A percentile compares a stretch with the other conserved stretches of the same genome.
Conservation (phyloP, 2,329 filamentous ascomycete species). For the Penicillium sclerotigenum region DNA sequence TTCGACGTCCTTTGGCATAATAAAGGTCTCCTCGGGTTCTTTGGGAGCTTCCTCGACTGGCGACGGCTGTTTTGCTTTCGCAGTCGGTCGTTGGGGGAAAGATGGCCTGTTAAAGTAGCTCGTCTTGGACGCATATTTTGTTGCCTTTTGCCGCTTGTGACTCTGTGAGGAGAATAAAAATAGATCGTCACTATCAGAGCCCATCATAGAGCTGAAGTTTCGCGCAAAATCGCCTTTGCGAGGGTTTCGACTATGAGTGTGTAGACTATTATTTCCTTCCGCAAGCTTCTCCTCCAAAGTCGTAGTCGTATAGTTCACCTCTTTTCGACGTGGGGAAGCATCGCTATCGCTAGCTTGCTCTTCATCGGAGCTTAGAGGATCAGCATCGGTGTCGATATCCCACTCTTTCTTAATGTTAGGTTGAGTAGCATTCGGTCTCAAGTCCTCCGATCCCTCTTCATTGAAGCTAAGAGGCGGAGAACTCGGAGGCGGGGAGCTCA, state of each 20-base stretch:
- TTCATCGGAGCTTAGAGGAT: constrained; percentile 35
- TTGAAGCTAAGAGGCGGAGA: neutral
- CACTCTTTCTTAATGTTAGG: neutral
- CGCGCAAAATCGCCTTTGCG: neutral
- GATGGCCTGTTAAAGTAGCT: constrained; percentile 12
- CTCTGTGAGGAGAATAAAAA: constrained; percentile 8
- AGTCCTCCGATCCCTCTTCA: constrained; percentile 24
- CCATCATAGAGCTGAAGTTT: constrained; percentile 12
- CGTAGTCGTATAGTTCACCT: constrained; percentile 4
- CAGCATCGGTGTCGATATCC: constrained; percentile 35
- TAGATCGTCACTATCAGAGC: constrained; percentile 10
- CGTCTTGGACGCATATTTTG: constrained; percentile 17
- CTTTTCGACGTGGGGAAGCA: constrained; percentile 2
- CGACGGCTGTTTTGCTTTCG: neutral
- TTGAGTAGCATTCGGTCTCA: neutral
- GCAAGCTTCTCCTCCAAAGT: constrained; percentile 27
- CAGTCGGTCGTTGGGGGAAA: neutral
- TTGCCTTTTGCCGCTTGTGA: constrained; percentile 19
- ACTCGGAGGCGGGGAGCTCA: neutral
- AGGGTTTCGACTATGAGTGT: constrained; percentile 1
- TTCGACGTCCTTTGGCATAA: constrained; percentile 26
- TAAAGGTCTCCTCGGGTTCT: constrained; percentile 21
- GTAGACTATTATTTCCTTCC: constrained; percentile 7
- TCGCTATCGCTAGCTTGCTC: constrained; percentile 24
- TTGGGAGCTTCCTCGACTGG: neutral